Base-by-base conservation (phyloP, 495 filamentous ascomycete species). In the Hamigera avellanea region DNA sequence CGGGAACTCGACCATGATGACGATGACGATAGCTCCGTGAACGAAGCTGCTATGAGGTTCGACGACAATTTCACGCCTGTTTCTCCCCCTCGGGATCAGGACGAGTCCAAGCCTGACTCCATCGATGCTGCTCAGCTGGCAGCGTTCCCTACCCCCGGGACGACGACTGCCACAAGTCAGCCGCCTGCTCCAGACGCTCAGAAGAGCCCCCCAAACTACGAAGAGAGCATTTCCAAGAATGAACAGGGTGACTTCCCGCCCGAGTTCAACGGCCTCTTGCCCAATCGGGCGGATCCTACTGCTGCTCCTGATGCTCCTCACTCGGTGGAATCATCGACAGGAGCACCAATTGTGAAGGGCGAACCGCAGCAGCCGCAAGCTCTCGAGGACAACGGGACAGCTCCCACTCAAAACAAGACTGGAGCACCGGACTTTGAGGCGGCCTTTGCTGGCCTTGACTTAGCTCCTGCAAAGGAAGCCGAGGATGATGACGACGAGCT, bases 41-140 rank as follows among this genome's bases (percentile, higher is more conserved):
- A 72, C 45, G 84, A 83, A 27, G 78, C 67, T 30, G 45, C 47
- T n/a, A 33, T 63, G 44, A 83, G 88, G 0, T 98, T 96, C 50
- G 88, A 88, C 38, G 89, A 98, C 52, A 79, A 95, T 48, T 95
- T 96, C 48, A 78, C 83, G 2, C 75, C 83, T 31, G 70, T 69
- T 13, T 82, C 78, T 16, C 80, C 86, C 14, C 59, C 59, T 14
- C 69, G 73, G 14, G 54, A 48, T 7, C 50, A 62, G 33, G 42
- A 52, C 8, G 54, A 50, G 16, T 41, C 52, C 10, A 49, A 46
- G 9, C 45, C 28, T 9, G 52, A 57, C 23, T 50, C 54, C 6
- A 58, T 67, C 19, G 62, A 65, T 27, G 49, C 56, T 12, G 43
- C 61, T 33, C 63, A 67, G 35, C 40, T 64, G 23, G 54, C 55